A percentile compares a stretch with the other conserved stretches of the same genome.
Evolutionary conservation across 2,329 filamentous ascomycete genomes (phyloP).

Genomic region (Penicillium sclerotiorum): DNA sequence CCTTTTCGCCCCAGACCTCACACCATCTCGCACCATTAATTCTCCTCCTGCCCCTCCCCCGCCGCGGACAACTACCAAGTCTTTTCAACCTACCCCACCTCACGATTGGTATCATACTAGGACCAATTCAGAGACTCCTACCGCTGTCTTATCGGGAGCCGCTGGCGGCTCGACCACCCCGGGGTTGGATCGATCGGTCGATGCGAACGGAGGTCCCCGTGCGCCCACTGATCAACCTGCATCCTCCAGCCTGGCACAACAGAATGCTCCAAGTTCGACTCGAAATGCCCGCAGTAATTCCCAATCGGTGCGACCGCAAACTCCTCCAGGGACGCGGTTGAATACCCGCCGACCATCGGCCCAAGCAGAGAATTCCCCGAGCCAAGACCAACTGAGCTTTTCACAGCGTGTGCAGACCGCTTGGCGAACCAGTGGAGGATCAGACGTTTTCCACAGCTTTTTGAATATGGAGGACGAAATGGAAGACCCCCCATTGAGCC

Average conservation of each 20-base stretch:
- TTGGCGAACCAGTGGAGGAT: slow-evolving; percentile 44
- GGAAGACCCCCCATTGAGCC: slow-evolving; percentile 35
- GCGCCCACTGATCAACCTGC: slow-evolving; percentile 33
- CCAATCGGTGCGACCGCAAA: slow-evolving; percentile 52
- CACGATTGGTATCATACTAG: slow-evolving; percentile 67
- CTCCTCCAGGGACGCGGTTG: slow-evolving; percentile 39
- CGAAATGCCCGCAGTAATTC: slow-evolving; percentile 56
- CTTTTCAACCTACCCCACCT: slow-evolving; percentile 56
- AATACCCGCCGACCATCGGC: slow-evolving; percentile 36
- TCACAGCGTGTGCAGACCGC: slow-evolving; percentile 38
- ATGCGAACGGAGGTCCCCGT: slow-evolving; percentile 38
- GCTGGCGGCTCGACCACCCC: slow-evolving; percentile 38
- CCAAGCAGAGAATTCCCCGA: slow-evolving; percentile 30
- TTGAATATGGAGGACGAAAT: slow-evolving; percentile 48
- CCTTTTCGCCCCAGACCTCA: slow-evolving; percentile 16
- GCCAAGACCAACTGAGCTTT: slow-evolving; percentile 28
- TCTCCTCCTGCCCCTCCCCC: slow-evolving; percentile 44
- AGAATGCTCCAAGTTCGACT: slow-evolving; percentile 31
- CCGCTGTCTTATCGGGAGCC: slow-evolving; percentile 57
- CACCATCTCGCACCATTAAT: slow-evolving; percentile 15
- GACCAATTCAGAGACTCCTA: slow-evolving; percentile 67
- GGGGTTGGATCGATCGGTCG: slow-evolving; percentile 38
- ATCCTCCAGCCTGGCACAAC: slow-evolving; percentile 41
- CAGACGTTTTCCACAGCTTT: slow-evolving; percentile 47
- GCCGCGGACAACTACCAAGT: slow-evolving; percentile 63